phyloP scores from a whole-genome alignment of 208 protist species.

The Perkinsela sp. region DNA sequence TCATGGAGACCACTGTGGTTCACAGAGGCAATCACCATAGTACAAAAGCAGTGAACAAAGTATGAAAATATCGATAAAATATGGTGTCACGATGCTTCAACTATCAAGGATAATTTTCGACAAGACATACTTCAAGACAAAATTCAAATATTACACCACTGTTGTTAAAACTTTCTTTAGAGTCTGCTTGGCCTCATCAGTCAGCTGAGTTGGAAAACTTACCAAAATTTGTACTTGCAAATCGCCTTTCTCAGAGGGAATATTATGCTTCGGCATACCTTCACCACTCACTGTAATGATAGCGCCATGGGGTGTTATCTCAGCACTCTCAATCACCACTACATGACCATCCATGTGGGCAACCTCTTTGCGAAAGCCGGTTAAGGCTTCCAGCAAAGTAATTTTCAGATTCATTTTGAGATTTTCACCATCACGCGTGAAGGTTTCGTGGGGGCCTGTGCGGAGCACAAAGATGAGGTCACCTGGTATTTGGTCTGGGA shows the following conservation, averaged over 20 bases:
- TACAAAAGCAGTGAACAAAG: no score
- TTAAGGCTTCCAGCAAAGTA: slow-evolving; percentile 45
- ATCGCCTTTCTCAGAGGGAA: slow-evolving; percentile 50
- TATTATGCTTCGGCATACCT: slow-evolving; percentile 63
- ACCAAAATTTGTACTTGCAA: slow-evolving; percentile 50
- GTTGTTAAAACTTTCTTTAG: slow-evolving; percentile 5
- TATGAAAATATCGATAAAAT: no score
- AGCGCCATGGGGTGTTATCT: slow-evolving; percentile 23
- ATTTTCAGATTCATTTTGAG: slow-evolving; percentile 37
- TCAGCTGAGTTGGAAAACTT: slow-evolving; percentile 23
- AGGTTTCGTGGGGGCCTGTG: slow-evolving; percentile 22
- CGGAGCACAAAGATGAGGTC: slow-evolving; percentile 25
- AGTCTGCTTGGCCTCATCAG: slow-evolving; percentile 12
- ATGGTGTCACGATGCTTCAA: no score
- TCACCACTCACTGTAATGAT: slow-evolving; percentile 32
- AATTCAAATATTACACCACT: neutral
- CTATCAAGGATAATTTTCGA: no score
- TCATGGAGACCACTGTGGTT: no score
- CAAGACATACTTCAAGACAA: no score
- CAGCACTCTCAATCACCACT: slow-evolving; percentile 8
- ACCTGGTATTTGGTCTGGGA: slow-evolving; percentile 32
- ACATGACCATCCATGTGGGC: slow-evolving; percentile 46
- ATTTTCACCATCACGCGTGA: slow-evolving; percentile 42
- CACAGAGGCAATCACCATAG: no score
- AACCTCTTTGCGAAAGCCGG: slow-evolving; percentile 47